phyloP scores from a whole-genome alignment of 257 asterid genomes.

The Euphrasia confusa region DNA sequence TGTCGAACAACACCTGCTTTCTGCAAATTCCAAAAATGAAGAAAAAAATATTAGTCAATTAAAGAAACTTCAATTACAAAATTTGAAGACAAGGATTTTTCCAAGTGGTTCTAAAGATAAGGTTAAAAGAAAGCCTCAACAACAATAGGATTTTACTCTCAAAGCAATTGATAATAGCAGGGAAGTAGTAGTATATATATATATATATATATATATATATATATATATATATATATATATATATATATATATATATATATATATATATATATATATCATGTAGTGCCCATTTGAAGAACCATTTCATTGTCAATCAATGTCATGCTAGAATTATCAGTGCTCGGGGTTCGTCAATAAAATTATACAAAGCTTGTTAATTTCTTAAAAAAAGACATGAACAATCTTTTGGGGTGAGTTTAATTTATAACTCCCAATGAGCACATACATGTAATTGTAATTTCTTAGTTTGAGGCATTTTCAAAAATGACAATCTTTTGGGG shows the following conservation, averaged over 20 bases:
- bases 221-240: too few relatives aligned
- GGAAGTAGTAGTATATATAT: background rate
- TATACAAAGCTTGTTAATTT: too few relatives aligned
- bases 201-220: too few relatives aligned
- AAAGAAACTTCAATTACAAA: background rate
- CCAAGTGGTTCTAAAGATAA: background rate
- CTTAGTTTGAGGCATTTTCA: too few relatives aligned
- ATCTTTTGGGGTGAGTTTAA: too few relatives aligned
- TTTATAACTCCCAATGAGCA: too few relatives aligned
- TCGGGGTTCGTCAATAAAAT: too few relatives aligned
- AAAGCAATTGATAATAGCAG: background rate
- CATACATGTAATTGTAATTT: too few relatives aligned
- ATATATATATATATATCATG: background rate
- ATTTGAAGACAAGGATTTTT: background rate
- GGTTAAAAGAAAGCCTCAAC: background rate
- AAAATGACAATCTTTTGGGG: too few relatives aligned
- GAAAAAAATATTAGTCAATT: background rate
- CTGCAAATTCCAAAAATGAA: constrained; percentile 37
- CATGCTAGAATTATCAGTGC: background rate
- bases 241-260: too few relatives aligned
- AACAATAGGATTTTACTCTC: background rate
- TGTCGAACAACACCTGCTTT: constrained; percentile 78
- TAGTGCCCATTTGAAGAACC: background rate
- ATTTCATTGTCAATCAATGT: background rate
- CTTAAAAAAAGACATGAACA: too few relatives aligned